phyloP scores from a whole-genome alignment of 805 yeast species.

The Candida corydali region DNA sequence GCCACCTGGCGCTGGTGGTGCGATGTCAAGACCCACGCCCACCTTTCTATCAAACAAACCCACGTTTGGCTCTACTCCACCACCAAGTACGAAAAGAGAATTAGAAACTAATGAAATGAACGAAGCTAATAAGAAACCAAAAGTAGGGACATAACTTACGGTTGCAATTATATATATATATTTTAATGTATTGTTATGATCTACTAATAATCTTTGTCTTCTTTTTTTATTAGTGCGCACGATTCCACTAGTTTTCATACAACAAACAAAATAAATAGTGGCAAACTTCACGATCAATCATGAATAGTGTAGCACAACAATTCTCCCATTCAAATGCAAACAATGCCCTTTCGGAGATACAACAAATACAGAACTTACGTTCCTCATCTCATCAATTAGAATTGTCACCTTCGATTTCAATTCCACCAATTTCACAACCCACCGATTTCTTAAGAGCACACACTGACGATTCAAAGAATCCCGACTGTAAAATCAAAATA shows the following conservation, averaged over 20 bases:
- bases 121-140: slow-evolving; percentile 7
- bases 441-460: slow-evolving; percentile 94
- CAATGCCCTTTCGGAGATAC: slow-evolving; percentile 24
- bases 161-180: too few species aligned
- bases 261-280: slow-evolving; percentile 1
- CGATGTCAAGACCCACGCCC: slow-evolving; percentile 31
- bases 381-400: slow-evolving; percentile 19
- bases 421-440: slow-evolving; percentile 87
- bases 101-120: slow-evolving; percentile 7
- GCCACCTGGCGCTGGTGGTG: slow-evolving; percentile 18
- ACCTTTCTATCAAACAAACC: slow-evolving; percentile 35
- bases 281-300: slow-evolving; percentile 12
- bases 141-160: slow-evolving; percentile 6
- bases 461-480: slow-evolving; percentile 89
- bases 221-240: slow-evolving; percentile 4
- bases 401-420: slow-evolving; percentile 57
- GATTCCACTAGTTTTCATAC: neutral
- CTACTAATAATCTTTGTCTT: neutral
- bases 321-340: slow-evolving; percentile 29
- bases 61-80: slow-evolving; percentile 5
- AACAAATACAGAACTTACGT: slow-evolving; percentile 19
- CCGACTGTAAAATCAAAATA: slow-evolving; percentile 91
- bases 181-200: neutral
- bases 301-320: slow-evolving; percentile 39
- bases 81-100: slow-evolving; percentile 9